phyloP scores from a whole-genome alignment of 305 asterid species.

The Solanum hybrid region DNA sequence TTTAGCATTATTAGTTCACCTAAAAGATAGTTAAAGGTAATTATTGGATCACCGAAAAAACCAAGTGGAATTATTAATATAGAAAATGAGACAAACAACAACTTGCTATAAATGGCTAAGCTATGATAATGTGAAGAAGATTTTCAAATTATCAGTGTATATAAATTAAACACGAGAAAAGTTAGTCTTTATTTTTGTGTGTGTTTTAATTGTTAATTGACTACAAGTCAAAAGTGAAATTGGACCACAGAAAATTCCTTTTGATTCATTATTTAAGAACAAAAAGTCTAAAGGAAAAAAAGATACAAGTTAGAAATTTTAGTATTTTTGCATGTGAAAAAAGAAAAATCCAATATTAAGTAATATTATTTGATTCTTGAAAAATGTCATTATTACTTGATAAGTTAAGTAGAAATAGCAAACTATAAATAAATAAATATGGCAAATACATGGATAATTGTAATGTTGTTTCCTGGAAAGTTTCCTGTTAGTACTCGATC shows the following conservation, averaged over 20 bases:
- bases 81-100: not conserved
- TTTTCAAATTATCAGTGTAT: not conserved
- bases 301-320: not conserved
- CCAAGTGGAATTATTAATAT: not conserved
- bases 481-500: constrained; percentile 44
- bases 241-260: not conserved
- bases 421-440: not conserved
- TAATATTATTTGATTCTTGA: not conserved
- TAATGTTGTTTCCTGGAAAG: constrained; percentile 36
- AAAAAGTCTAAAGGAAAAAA: not conserved
- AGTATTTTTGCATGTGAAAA: not conserved
- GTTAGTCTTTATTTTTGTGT: not conserved
- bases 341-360: not conserved
- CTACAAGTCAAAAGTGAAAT: not conserved
- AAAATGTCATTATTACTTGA: not conserved
- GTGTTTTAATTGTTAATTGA: not conserved
- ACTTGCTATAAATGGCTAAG: not conserved
- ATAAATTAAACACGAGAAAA: not conserved
- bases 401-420: not conserved
- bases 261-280: not conserved
- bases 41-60: not conserved
- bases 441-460: constrained; percentile 32
- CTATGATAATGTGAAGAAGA: not conserved
- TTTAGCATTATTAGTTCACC: not conserved
- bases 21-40: not conserved